Evolutionary conservation across 2,329 filamentous ascomycete genomes (phyloP), one percentile per base, ranked within the genome.

Genomic region (Ophiostoma fasciatum): DNA sequence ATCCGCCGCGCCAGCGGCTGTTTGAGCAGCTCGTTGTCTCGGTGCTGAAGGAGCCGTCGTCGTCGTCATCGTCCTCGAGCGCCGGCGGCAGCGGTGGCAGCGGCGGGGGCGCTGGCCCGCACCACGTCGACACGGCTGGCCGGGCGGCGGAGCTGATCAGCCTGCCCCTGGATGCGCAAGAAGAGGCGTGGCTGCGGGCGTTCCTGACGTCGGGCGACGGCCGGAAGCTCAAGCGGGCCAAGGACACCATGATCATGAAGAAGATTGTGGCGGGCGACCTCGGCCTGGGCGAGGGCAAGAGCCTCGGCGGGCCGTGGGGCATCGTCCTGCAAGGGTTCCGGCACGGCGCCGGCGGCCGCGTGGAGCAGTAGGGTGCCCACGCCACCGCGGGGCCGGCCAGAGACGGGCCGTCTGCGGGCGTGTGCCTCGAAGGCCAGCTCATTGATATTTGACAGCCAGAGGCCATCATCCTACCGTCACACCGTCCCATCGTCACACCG

Each of bases 111-210:
- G 44, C 19, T 28, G 41, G 8, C 23, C 12, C 20, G 15, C 25
- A 19, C 27, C 28, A 17, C 28, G 30, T 30, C 5, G 57, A 59
- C 5, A 53, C 56, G 4, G 69, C 72, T 3, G 61, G 66, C 13
- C 68, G 71, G 14, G 74, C 75, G 0, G 68, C 73, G 31, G 79
- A 88, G 52, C 62, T 92, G 0, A 68, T 83, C 8, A 76, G 78
- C 42, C 56, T 88, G 42, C 80, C 82, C 0, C 69, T 92, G n/a
- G 73, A 73, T 39, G 52, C 62, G 2, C 61, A 70, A 14, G 84
- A 93, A 51, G 81, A 87, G 51, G 51, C 51, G 5, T 88, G 81
- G 78, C 74, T 92, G 42, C 73, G 78, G 45, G 70, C 78, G 19
- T 78, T 69, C 39, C 59, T 92, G 26, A 62, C 71, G 0, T 60